phyloP scores from a whole-genome alignment of 352 stramenopile genomes.

The Pythium scleroteichum region DNA sequence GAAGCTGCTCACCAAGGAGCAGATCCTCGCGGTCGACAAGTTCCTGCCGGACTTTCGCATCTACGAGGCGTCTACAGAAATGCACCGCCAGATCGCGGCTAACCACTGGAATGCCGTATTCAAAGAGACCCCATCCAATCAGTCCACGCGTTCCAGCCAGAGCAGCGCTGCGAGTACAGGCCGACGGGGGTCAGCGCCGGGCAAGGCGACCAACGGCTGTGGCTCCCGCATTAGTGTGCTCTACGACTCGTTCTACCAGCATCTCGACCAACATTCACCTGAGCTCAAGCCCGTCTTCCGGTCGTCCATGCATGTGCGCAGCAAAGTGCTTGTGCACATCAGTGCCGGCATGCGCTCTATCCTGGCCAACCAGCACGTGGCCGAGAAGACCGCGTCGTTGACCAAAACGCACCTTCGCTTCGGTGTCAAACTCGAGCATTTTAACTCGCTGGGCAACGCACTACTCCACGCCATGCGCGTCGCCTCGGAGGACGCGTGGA shows the following conservation, averaged over 20 bases:
- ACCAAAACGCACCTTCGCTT: slow-evolving; percentile 52
- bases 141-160: slow-evolving; percentile 21
- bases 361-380: slow-evolving; percentile 48
- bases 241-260: slow-evolving; percentile 53
- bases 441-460: slow-evolving; percentile 37
- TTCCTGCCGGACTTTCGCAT: slow-evolving; percentile 44
- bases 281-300: slow-evolving; percentile 53
- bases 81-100: slow-evolving; percentile 34
- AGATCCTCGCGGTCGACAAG: slow-evolving; percentile 36
- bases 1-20: slow-evolving; percentile 25
- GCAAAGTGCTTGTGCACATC: slow-evolving; percentile 91
- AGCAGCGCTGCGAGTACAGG: slow-evolving; percentile 13
- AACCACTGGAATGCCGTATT: slow-evolving; percentile 49
- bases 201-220: slow-evolving; percentile 14
- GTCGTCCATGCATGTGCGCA: slow-evolving; percentile 58
- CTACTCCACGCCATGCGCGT: slow-evolving; percentile 46
- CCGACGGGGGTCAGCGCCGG: background rate
- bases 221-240: slow-evolving; percentile 22
- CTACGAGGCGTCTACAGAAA: slow-evolving; percentile 37
- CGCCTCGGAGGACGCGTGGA: slow-evolving; percentile 41
- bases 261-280: slow-evolving; percentile 46
- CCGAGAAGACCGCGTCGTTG: slow-evolving; percentile 59
- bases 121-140: background rate
- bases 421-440: slow-evolving; percentile 50
- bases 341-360: slow-evolving; percentile 53